These are phyloP conservation scores for Shiraia sp. DNA, from an alignment of 2,329 filamentous ascomycete species.

Conservation along the genomic window DNA sequence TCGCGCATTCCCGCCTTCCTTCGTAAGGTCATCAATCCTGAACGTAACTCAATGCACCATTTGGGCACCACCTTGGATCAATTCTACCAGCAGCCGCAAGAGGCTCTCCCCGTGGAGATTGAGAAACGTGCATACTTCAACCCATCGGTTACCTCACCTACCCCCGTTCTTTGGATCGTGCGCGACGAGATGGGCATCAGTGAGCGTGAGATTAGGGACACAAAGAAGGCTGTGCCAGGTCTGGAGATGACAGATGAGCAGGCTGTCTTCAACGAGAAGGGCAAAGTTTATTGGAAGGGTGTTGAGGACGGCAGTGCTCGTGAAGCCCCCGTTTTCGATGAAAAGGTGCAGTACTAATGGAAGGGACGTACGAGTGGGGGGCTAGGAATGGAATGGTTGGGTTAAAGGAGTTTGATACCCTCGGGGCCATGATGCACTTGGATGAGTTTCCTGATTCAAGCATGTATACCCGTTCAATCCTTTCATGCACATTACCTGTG, in stretches of 20 bases:
- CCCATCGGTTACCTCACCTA: slow-evolving; percentile 49
- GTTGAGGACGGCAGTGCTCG: slow-evolving; percentile 45
- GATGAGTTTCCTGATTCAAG: too few species aligned
- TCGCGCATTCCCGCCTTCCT: slow-evolving; percentile 40
- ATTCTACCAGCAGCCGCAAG: slow-evolving; percentile 37
- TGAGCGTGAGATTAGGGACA: slow-evolving; percentile 48
- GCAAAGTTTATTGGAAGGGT: slow-evolving; percentile 48
- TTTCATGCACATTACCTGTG: too few species aligned
- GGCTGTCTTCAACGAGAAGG: slow-evolving; percentile 51
- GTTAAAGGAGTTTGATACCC: slow-evolving; percentile 5
- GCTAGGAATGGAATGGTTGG: neutral
- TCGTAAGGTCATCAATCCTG: slow-evolving; percentile 37
- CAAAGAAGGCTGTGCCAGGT: slow-evolving; percentile 42
- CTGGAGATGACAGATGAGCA: slow-evolving; percentile 51
- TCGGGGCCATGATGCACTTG: slow-evolving; percentile 3
- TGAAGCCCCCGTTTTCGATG: slow-evolving; percentile 50
- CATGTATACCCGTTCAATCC: too few species aligned
- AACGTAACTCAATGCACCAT: slow-evolving; percentile 33
- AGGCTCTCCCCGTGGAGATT: slow-evolving; percentile 38
- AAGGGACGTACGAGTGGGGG: neutral
- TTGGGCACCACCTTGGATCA: slow-evolving; percentile 37
- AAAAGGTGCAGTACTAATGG: slow-evolving; percentile 39
- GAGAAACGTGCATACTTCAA: slow-evolving; percentile 50
- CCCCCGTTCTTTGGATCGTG: slow-evolving; percentile 52
- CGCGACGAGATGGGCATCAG: slow-evolving; percentile 50